Evolutionary conservation across 345 rosid species (phyloP), one percentile per base, ranked within the genome.

Genomic region (Tarenaya hassleriana): DNA sequence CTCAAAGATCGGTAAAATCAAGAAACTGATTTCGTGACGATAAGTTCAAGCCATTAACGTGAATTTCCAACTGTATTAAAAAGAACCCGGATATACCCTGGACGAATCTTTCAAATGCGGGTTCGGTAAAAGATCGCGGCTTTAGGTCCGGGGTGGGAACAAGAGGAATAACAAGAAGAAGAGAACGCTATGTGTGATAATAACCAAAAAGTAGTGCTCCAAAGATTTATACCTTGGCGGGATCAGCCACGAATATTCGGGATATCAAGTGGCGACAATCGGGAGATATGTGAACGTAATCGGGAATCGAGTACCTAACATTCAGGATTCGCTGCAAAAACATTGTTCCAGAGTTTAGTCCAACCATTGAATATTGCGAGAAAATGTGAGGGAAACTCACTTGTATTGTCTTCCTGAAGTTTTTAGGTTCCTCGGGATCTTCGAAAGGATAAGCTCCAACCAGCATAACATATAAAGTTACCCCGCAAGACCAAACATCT

Each of bases 401-500:
- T 12, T 88, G 94, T 68, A 94, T 88, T 3, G 99, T 94, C 63
- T 72, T 82, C 56, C 77, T 88, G 66, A 94, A 88, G 66, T 88
- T 94, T 77, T 80, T 94, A 34, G 99, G 99, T 60, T 88, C 97
- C 10, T 81, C 94, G 1, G 99, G 97, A 63, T 88, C 97, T 77
- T 94, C 99, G 3, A 94, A 94, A 51, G 99, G 99, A 69, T 88
- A 94, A 10, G 97, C 91, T 73, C 99, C 99, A 45, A 88, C 99
- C 56, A 88, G 64, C 99, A 94, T 94, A 9, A 94, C 99, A 35
- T 83, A 94, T 42, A 94, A 57, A 52, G 99, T 94, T 47, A 94
- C 99, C 11, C 99, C 97, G 60, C 99, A 94, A 15, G 99, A 94
- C 97, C 99, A 94, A 24, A 92, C 98, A 71, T 92, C 98, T 13